These are phyloP conservation scores for Cronartium quercuum DNA, from an alignment of 1,284 basidiomycete genomes.

Conservation along the genomic window DNA sequence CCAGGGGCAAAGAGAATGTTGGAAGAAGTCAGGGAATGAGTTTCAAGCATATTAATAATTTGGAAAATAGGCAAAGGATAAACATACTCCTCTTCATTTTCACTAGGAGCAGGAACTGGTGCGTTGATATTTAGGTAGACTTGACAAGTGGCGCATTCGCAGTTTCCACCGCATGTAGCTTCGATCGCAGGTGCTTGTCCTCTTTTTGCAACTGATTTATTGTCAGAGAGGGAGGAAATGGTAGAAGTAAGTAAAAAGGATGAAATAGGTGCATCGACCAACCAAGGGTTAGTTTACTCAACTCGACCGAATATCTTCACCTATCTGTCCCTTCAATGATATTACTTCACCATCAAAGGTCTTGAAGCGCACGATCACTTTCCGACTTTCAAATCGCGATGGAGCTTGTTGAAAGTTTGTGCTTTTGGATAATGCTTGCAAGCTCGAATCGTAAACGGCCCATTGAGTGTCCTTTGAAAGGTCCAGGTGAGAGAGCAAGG, in stretches of 20 bases:
- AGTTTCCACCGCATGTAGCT: constrained; percentile 43
- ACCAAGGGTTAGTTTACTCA: not conserved
- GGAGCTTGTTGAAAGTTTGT: not conserved
- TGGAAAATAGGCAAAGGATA: not conserved
- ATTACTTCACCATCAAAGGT: not conserved
- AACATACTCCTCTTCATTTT: constrained; percentile 40
- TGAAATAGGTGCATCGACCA: not conserved
- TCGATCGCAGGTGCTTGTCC: constrained; percentile 42
- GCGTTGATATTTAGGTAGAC: not conserved
- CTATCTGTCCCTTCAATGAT: not conserved
- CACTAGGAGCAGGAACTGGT: not conserved
- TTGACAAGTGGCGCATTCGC: constrained; percentile 40
- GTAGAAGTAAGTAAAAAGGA: not conserved
- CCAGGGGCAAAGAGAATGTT: no score
- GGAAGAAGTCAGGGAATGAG: no score
- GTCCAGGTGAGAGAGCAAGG: not conserved
- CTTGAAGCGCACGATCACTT: constrained; percentile 47
- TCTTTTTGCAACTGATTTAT: constrained; percentile 38
- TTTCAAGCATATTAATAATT: no score
- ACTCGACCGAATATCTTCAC: not conserved
- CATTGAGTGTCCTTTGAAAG: not conserved
- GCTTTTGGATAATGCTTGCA: not conserved
- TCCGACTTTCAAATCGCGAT: constrained; percentile 60
- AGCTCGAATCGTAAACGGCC: not conserved
- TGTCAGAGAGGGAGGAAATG: not conserved